A percentile compares a stretch with the other conserved stretches of the same genome.
phyloP scores from a whole-genome alignment of 73 alveolate species.

The Paramecium bursaria region DNA sequence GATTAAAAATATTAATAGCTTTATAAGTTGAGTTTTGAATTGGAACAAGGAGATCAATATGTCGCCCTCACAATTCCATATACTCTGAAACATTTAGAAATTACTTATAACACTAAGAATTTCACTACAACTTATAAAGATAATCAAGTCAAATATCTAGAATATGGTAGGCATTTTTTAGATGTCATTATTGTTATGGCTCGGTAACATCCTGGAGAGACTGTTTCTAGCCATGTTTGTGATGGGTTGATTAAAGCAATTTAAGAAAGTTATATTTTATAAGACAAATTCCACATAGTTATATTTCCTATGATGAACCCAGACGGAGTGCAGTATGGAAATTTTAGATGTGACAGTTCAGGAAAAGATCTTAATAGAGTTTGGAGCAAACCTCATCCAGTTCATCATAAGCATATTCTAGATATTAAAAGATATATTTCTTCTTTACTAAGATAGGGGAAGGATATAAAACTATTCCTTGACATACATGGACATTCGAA shows the following conservation, averaged over 20 bases:
- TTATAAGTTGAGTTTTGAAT: neutral
- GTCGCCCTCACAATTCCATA: slow-evolving; percentile 39
- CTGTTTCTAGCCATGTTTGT: slow-evolving; percentile 67
- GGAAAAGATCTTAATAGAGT: slow-evolving; percentile 93
- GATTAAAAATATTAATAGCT: neutral
- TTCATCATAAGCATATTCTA: slow-evolving; percentile 82
- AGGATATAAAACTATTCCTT: slow-evolving; percentile 79
- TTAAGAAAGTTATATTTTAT: slow-evolving; percentile 33
- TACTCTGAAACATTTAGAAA: slow-evolving; percentile 1
- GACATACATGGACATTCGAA: slow-evolving; percentile 96
- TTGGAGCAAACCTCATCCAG: slow-evolving; percentile 90
- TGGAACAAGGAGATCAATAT: neutral
- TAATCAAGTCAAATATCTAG: too few relatives aligned
- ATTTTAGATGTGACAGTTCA: slow-evolving; percentile 86
- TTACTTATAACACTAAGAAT: neutral
- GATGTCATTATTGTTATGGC: slow-evolving; percentile 67
- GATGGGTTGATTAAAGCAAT: slow-evolving; percentile 54
- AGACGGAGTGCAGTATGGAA: slow-evolving; percentile 95
- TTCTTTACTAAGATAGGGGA: slow-evolving; percentile 71
- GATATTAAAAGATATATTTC: slow-evolving; percentile 77
- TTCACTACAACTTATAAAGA: neutral
- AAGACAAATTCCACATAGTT: neutral
- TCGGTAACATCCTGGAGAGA: slow-evolving; percentile 73
- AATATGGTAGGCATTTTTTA: neutral
- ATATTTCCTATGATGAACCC: slow-evolving; percentile 95